Conservation (phyloP, 345 rosid genomes). For the Angophora floribunda region DNA sequence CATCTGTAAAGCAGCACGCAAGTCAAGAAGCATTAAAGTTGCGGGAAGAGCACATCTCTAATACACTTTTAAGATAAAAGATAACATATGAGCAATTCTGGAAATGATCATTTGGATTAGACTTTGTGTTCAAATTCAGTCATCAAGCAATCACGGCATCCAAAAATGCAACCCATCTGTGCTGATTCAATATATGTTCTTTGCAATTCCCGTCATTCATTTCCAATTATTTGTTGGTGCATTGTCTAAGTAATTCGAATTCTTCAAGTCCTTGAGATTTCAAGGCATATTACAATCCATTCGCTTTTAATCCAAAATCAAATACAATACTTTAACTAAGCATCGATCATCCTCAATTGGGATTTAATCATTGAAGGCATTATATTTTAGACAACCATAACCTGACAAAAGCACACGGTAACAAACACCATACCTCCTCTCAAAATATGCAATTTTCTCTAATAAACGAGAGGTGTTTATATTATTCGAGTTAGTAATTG, state of each 20-base stretch:
- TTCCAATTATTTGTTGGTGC: fast-evolving
- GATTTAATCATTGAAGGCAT: neutral
- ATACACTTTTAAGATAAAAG: neutral
- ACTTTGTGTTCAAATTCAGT: neutral
- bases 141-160: neutral
- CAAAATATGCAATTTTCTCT: neutral
- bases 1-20: neutral
- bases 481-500: neutral
- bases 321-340: neutral
- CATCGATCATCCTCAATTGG: neutral
- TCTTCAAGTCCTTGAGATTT: neutral
- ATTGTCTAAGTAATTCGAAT: neutral
- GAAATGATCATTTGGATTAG: neutral
- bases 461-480: neutral
- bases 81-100: neutral
- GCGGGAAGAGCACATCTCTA: neutral
- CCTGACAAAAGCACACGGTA: neutral
- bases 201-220: neutral
- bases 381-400: fast-evolving
- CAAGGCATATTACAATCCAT: neutral
- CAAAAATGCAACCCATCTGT: fast-evolving
- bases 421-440: neutral
- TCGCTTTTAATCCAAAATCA: neutral
- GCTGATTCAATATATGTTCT: neutral
- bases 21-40: neutral